Percentiles rank a stretch among this genome's conserved stretches.
phyloP scores from a whole-genome alignment of 169 alveolate genomes.

The Cryptosporidium sp. region DNA sequence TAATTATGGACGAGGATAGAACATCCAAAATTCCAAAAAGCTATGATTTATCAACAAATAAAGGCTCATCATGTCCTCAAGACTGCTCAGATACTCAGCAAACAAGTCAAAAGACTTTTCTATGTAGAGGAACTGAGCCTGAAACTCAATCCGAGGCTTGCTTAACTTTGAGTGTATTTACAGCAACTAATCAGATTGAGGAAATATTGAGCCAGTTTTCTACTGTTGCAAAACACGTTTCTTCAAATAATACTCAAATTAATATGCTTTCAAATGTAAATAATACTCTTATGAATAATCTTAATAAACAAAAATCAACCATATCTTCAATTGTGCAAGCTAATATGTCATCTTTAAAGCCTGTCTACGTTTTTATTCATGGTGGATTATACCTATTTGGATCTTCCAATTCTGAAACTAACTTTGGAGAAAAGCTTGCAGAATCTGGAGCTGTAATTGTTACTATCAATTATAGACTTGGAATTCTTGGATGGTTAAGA shows the following conservation, averaged over 20 bases:
- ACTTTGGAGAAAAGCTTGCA: conserved; percentile 60
- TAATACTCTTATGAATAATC: conserved; percentile 9
- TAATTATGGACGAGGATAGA: conserved; percentile 47
- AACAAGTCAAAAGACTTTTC: conserved; percentile 50
- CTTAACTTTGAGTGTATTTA: conserved; percentile 54
- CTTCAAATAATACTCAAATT: conserved; percentile 38
- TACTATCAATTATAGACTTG: conserved; percentile 78
- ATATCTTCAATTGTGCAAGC: conserved; percentile 50
- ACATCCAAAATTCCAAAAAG: conserved; percentile 39
- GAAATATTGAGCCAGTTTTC: conserved; percentile 51
- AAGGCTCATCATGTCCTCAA: conserved; percentile 73
- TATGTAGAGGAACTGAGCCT: conserved; percentile 70
- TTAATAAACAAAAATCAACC: conserved; percentile 44
- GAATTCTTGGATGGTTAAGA: conserved; percentile 78
- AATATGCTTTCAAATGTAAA: conserved; percentile 33
- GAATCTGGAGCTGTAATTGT: conserved; percentile 78
- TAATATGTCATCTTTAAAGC: conserved; percentile 11
- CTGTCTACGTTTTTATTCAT: conserved; percentile 65
- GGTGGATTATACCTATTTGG: conserved; percentile 69
- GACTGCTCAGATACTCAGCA: conserved; percentile 64
- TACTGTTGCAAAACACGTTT: conserved; percentile 35
- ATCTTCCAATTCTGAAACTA: conserved; percentile 54
- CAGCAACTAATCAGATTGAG: conserved; percentile 34
- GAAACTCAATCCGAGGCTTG: conserved; percentile 71
- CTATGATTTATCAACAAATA: conserved; percentile 54